Conservation (phyloP, 768 basidiomycete species). For the Amanita brunnescens region DNA sequence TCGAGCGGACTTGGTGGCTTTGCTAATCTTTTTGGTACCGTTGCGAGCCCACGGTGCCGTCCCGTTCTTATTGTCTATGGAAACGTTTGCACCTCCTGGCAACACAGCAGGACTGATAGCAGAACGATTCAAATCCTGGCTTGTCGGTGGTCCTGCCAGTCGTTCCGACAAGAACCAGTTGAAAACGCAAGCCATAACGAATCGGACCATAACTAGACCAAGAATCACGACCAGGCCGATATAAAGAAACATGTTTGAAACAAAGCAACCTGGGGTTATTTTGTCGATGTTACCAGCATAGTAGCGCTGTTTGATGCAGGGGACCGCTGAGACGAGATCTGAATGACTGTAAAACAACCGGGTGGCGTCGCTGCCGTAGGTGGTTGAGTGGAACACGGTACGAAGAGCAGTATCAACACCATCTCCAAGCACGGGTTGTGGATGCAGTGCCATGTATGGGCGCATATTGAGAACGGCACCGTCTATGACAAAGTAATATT, state of each 20-base stretch:
- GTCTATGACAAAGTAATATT: constrained; percentile 81
- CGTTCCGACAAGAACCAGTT: constrained; percentile 89
- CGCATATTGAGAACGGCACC: constrained; percentile 91
- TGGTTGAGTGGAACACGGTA: constrained; percentile 43
- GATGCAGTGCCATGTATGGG: constrained; percentile 75
- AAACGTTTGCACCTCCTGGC: constrained; percentile 92
- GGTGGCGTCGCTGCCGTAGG: constrained; percentile 83
- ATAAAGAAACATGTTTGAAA: constrained; percentile 84
- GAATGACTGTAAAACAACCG: constrained; percentile 71
- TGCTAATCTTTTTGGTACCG: constrained; percentile 43
- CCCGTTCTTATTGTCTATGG: constrained; percentile 84
- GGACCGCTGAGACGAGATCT: constrained; percentile 57
- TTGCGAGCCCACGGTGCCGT: constrained; percentile 89
- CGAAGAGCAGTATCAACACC: constrained; percentile 79
- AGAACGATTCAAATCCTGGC: constrained; percentile 62
- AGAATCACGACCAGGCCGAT: constrained; percentile 87
- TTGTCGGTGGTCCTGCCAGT: constrained; percentile 71
- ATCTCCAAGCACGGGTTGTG: constrained; percentile 59
- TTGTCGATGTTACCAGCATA: constrained; percentile 95
- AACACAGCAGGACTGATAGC: constrained; percentile 93
- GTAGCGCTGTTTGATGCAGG: constrained; percentile 81
- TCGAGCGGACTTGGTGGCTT: constrained; percentile 37
- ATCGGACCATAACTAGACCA: constrained; percentile 82
- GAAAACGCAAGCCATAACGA: constrained; percentile 94
- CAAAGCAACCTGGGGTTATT: constrained; percentile 91